Conservation (phyloP, 2,329 filamentous ascomycete genomes). For the Aspergillus pseudoviridinutans region DNA sequence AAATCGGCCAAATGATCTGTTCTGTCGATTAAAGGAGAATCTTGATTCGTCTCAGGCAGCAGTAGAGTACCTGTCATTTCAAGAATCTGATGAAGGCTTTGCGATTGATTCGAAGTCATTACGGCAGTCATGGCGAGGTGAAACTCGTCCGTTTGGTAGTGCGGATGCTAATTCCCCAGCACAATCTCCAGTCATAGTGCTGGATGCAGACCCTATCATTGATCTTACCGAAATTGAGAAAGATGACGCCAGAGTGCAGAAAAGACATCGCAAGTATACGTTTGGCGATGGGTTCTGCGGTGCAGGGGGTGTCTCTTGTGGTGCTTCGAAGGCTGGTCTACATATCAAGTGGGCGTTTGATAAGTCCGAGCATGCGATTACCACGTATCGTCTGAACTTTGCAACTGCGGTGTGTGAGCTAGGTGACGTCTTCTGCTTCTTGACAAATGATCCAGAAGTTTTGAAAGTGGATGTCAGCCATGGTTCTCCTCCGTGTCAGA, state of each 20-base stretch:
- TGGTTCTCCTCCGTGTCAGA: conserved; percentile 73
- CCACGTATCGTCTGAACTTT: conserved; percentile 60
- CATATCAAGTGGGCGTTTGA: conserved; percentile 63
- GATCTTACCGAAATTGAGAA: conserved; percentile 21
- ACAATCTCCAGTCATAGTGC: conserved; percentile 1
- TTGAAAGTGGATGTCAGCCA: conserved; percentile 65
- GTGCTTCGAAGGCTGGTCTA: conserved; percentile 58
- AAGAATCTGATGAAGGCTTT: conserved; percentile 27
- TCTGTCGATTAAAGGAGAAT: conserved; percentile 31
- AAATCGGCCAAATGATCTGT: conserved; percentile 25
- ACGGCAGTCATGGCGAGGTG: conserved; percentile 31
- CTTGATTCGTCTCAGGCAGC: conserved; percentile 20
- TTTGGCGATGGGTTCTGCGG: conserved; percentile 71
- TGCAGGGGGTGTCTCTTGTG: conserved; percentile 66
- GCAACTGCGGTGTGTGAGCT: conserved; percentile 32
- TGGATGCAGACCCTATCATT: conserved; percentile 15
- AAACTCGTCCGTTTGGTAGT: conserved; percentile 28
- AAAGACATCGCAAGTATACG: conserved; percentile 49
- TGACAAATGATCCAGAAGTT: conserved; percentile 27
- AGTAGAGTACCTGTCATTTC: conserved; percentile 26
- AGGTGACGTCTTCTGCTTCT: conserved; percentile 45
- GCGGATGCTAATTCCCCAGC: neutral
- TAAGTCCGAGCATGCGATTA: conserved; percentile 52
- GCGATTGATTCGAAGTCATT: conserved; percentile 13
- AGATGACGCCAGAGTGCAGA: conserved; percentile 24